These are phyloP conservation scores for Aspergillus quadricinctus DNA, from an alignment of 2,329 filamentous ascomycete genomes.

Conservation along the genomic window DNA sequence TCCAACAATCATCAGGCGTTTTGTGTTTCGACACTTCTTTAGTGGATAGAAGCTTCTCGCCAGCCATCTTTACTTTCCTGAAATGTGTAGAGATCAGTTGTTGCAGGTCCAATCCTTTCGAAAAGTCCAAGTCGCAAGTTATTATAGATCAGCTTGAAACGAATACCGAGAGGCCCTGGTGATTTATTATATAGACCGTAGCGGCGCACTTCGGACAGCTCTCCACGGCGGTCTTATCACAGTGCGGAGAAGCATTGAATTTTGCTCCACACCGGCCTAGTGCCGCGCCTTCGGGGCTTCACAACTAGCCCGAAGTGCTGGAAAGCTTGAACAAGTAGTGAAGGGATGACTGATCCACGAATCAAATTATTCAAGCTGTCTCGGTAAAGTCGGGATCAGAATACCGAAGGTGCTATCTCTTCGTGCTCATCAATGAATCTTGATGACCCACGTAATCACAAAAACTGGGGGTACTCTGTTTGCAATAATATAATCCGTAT, in stretches of 20 bases:
- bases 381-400: neutral
- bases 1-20: constrained; percentile 54
- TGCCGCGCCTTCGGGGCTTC: neutral
- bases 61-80: constrained; percentile 21
- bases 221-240: neutral
- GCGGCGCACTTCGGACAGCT: neutral
- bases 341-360: neutral
- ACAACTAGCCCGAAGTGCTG: neutral
- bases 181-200: neutral
- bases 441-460: neutral
- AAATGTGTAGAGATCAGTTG: neutral
- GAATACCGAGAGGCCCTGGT: neutral
- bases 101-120: neutral
- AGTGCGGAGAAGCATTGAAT: neutral
- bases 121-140: neutral
- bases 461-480: neutral
- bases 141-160: neutral
- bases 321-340: neutral
- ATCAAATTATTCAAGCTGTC: neutral
- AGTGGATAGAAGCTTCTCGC: constrained; percentile 34
- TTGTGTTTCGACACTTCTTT: constrained; percentile 49
- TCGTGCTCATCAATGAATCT: neutral
- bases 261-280: neutral
- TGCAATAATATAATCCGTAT: neutral
- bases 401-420: neutral